These are phyloP conservation scores for Hyphopichia burtonii DNA, from an alignment of 1,139 yeast species.

Conservation along the genomic window DNA sequence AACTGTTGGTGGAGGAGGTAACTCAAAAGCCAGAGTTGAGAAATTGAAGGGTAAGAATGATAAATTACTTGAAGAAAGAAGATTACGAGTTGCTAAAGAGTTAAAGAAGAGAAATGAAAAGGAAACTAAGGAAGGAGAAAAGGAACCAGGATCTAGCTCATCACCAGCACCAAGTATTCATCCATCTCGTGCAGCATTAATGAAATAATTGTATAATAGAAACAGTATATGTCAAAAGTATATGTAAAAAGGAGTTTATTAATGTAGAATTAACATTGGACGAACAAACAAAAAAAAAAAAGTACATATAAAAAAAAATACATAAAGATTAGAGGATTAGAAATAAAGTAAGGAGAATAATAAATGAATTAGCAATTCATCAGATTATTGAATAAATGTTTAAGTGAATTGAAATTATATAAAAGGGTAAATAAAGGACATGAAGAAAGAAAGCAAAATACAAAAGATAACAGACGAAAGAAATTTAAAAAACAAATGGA, in stretches of 20 bases:
- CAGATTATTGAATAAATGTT: too few relatives aligned
- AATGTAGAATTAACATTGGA: too few relatives aligned
- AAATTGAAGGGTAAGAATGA: slow-evolving; percentile 81
- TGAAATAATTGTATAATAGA: slow-evolving; percentile 16
- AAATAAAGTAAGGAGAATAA: too few relatives aligned
- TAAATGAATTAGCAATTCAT: too few relatives aligned
- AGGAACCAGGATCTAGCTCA: neutral
- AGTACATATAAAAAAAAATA: neutral
- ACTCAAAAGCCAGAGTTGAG: slow-evolving; percentile 63
- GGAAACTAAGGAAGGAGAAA: neutral
- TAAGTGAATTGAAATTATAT: neutral
- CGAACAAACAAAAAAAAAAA: too few relatives aligned
- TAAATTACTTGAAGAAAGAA: slow-evolving; percentile 65
- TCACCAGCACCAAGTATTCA: slow-evolving; percentile 43
- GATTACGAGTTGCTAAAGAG: slow-evolving; percentile 43
- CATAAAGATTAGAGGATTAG: too few relatives aligned
- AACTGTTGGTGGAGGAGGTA: slow-evolving; percentile 98
- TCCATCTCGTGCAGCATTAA: slow-evolving; percentile 55
- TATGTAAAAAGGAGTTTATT: too few relatives aligned
- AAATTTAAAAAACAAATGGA: neutral
- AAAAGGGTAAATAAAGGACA: neutral
- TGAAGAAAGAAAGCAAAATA: neutral
- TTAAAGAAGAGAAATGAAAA: slow-evolving; percentile 25
- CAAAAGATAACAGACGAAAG: neutral
- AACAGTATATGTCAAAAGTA: too few relatives aligned